Conservation (phyloP, 176 grass and related monocot species). For the Carex scoparia region DNA sequence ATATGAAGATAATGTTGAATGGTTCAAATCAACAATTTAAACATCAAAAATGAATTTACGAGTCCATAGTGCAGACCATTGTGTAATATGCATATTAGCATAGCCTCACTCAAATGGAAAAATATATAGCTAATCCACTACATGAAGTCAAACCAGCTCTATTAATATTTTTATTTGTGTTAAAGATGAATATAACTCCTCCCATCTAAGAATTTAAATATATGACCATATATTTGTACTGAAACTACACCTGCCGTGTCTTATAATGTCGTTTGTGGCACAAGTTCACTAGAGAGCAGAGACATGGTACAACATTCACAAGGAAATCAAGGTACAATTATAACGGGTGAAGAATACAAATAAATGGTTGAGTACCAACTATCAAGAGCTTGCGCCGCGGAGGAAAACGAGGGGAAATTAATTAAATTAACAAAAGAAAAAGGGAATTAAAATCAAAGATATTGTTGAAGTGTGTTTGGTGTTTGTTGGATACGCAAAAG, state of each 20-base stretch:
- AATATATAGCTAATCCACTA: too few relatives aligned
- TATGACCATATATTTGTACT: neutral
- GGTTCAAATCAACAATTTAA: too few relatives aligned
- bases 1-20: too few relatives aligned
- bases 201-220: neutral
- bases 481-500: conserved; percentile 25
- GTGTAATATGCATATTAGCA: too few relatives aligned
- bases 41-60: too few relatives aligned
- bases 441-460: neutral
- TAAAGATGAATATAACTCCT: neutral
- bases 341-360: neutral
- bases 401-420: neutral
- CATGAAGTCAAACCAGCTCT: too few relatives aligned
- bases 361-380: neutral
- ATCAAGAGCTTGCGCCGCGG: neutral
- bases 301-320: neutral
- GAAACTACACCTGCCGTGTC: neutral
- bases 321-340: neutral
- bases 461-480: conserved; percentile 21
- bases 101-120: too few relatives aligned
- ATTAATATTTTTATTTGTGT: too few relatives aligned
- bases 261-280: conserved; percentile 9
- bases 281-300: neutral
- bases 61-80: too few relatives aligned
- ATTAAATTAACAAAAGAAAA: neutral